phyloP scores from a whole-genome alignment of 179 eudicot species.

The Beta corolliflora region DNA sequence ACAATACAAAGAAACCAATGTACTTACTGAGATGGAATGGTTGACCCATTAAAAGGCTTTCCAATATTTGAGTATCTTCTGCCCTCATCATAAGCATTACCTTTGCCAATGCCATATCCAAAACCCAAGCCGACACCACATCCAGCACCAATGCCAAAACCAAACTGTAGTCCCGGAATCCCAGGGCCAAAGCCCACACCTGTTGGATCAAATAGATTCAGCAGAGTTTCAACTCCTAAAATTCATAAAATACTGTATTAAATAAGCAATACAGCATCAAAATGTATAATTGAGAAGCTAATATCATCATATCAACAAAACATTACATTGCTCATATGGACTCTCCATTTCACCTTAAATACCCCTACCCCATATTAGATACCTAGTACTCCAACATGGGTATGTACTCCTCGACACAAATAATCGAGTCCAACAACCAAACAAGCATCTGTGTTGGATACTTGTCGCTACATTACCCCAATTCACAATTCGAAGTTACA shows the following conservation, averaged over 20 bases:
- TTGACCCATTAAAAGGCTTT: conserved; percentile 40
- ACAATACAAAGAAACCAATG: not conserved
- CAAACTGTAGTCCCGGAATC: conserved; percentile 83
- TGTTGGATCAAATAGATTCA: conserved; percentile 25
- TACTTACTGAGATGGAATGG: conserved; percentile 69
- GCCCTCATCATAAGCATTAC: conserved; percentile 77
- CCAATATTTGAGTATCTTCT: conserved; percentile 67
- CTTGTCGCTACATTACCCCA: not conserved
- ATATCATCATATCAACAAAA: not conserved
- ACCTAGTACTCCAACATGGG: not conserved
- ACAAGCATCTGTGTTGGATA: not conserved
- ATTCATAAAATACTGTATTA: not conserved
- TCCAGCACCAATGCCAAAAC: conserved; percentile 87
- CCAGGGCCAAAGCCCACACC: conserved; percentile 91
- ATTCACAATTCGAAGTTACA: not conserved
- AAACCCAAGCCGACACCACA: conserved; percentile 93
- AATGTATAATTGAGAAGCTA: not conserved
- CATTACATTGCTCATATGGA: not conserved
- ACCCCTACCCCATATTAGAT: not conserved
- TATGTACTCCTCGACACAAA: not conserved
- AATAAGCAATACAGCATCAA: not conserved
- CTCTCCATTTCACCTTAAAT: not conserved
- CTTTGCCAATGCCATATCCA: conserved; percentile 84
- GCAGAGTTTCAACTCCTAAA: not conserved
- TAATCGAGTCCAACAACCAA: not conserved